phyloP scores from a whole-genome alignment of 1,139 yeast genomes.

The Blastobotrys aristatus region DNA sequence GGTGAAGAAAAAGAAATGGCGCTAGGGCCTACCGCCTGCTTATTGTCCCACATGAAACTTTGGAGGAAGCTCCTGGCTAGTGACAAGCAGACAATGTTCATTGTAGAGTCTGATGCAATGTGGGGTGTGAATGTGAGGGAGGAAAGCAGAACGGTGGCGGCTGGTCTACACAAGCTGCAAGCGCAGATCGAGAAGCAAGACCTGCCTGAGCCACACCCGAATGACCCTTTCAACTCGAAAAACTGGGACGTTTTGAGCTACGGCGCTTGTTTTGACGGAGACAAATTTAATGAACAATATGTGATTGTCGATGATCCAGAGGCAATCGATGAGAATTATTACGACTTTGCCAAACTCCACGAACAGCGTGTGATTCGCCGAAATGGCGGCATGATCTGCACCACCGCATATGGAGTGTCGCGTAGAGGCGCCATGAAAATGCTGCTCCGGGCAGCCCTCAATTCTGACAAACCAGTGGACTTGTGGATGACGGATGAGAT shows the following conservation, averaged over 20 bases:
- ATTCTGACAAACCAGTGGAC: not conserved
- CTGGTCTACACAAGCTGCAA: conserved; percentile 1
- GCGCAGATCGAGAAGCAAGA: no score
- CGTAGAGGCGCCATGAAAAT: not conserved
- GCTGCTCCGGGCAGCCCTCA: not conserved
- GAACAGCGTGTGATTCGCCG: not conserved
- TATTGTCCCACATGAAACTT: not conserved
- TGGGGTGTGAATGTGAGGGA: conserved; percentile 11
- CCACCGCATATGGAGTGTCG: not conserved
- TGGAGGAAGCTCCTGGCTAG: conserved; percentile 1
- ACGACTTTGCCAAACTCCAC: not conserved
- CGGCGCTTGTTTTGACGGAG: not conserved
- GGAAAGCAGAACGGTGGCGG: conserved; percentile 3
- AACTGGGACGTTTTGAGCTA: not conserved
- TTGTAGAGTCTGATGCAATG: conserved; percentile 10
- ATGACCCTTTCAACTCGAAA: not conserved
- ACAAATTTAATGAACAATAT: not conserved
- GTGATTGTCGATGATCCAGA: not conserved
- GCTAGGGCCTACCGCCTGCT: not conserved
- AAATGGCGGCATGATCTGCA: not conserved
- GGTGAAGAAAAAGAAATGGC: not conserved
- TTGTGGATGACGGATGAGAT: not conserved
- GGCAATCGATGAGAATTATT: not conserved
- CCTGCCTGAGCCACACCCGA: no score
- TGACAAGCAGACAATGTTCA: conserved; percentile 12